A percentile compares a stretch with the other conserved stretches of the same genome.
These are phyloP conservation scores for Gossypium mustelinum DNA, from an alignment of 345 rosid species.

Conservation along the genomic window DNA sequence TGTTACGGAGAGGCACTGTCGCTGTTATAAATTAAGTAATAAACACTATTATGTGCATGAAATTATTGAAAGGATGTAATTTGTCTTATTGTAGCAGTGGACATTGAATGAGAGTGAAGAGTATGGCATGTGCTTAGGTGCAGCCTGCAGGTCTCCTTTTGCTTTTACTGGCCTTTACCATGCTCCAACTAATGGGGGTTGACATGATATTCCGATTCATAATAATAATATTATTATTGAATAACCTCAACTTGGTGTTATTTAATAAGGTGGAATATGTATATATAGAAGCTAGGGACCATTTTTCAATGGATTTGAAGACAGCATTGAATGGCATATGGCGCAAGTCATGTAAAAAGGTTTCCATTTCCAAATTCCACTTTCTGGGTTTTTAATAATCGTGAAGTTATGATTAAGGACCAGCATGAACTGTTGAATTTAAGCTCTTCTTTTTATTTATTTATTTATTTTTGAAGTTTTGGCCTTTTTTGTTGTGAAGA, in stretches of 20 bases:
- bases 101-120: slow-evolving; percentile 8
- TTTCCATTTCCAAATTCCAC: not conserved
- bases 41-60: not conserved
- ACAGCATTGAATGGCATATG: not conserved
- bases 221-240: not conserved
- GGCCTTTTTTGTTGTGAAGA: not conserved
- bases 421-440: not conserved
- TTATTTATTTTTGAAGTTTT: too few relatives aligned
- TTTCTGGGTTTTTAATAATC: not conserved
- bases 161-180: not conserved
- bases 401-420: not conserved
- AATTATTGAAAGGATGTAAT: not conserved
- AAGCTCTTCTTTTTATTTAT: not conserved
- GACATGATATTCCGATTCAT: not conserved
- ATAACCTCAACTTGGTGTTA: not conserved
- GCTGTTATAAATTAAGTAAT: too few relatives aligned
- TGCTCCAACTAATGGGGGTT: not conserved
- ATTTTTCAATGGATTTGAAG: not conserved
- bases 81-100: not conserved
- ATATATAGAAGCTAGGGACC: too few relatives aligned
- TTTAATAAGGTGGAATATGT: not conserved
- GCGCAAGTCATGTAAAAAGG: not conserved
- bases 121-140: not conserved
- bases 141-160: not conserved
- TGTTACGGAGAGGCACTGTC: too few relatives aligned